Evolutionary conservation across 352 stramenopile species (phyloP).

Genomic region (Pythium sp.): DNA sequence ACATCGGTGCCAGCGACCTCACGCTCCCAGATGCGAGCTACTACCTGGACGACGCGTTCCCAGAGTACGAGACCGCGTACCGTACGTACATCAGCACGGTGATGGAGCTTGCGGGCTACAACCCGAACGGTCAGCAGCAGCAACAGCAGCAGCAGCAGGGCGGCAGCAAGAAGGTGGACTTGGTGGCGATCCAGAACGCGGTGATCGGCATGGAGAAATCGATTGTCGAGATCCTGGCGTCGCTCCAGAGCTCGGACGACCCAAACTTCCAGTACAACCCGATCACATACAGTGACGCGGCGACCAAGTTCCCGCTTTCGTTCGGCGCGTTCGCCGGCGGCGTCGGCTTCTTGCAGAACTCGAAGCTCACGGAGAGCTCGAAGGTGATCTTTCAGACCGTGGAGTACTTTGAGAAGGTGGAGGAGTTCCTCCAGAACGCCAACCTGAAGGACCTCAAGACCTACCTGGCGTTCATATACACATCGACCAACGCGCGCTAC

Average conservation of each 20-base stretch:
- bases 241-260: too few relatives aligned
- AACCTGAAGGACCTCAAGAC: constrained; percentile 12
- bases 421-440: constrained; percentile 32
- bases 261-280: too few relatives aligned
- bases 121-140: constrained; percentile 49
- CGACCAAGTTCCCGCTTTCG: too few relatives aligned
- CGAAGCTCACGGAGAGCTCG: constrained; percentile 27
- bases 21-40: constrained; percentile 86
- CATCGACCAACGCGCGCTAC: constrained; percentile 28
- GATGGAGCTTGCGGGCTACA: too few relatives aligned
- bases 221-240: constrained; percentile 11
- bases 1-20: constrained; percentile 73
- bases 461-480: constrained; percentile 47
- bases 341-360: constrained; percentile 36
- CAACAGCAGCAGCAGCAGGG: constrained; percentile 13
- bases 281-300: too few relatives aligned
- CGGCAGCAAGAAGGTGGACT: too few relatives aligned
- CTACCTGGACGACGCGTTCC: too few relatives aligned
- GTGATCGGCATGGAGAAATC: constrained; percentile 4
- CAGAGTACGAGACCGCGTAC: too few relatives aligned
- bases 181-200: too few relatives aligned
- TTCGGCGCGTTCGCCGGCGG: constrained; percentile 29
- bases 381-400: constrained; percentile 49
- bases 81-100: too few relatives aligned
- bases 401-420: constrained; percentile 45